Conservation (phyloP, 208 protist species). For the Balamuthia mandrillaris region DNA sequence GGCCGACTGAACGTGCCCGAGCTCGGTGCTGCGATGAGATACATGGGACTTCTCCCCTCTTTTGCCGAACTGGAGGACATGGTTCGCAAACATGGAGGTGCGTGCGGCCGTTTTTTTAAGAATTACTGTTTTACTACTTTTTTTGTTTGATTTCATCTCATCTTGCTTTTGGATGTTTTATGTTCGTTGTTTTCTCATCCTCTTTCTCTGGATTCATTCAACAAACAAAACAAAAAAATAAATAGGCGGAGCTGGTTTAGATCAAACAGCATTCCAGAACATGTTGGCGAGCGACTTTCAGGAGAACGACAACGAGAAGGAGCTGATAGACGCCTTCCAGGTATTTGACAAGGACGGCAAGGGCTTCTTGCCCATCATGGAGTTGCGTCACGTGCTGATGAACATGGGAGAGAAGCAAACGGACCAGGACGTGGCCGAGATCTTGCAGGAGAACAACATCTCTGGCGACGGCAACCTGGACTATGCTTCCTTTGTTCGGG, state of each 20-base stretch:
- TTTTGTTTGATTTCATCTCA: conserved; percentile 93
- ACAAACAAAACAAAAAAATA: too few relatives aligned
- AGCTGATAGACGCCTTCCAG: conserved; percentile 72
- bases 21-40: neutral
- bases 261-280: neutral
- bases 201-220: too few relatives aligned
- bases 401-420: conserved; percentile 80
- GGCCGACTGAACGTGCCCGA: conserved; percentile 11
- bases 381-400: conserved; percentile 80
- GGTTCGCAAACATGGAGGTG: conserved; percentile 77
- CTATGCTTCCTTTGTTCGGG: conserved; percentile 80
- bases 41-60: conserved; percentile 7
- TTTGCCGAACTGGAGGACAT: conserved; percentile 84
- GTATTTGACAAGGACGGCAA: conserved; percentile 71
- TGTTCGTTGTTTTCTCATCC: too few relatives aligned
- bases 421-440: conserved; percentile 80
- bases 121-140: conserved; percentile 95
- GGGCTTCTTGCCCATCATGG: conserved; percentile 68
- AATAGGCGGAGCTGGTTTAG: neutral
- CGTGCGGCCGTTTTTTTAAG: neutral
- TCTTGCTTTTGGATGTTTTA: too few relatives aligned
- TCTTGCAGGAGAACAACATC: conserved; percentile 72
- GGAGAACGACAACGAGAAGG: conserved; percentile 67
- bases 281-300: conserved; percentile 68
- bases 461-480: conserved; percentile 79